Evolutionary conservation across 345 rosid genomes (phyloP), one percentile per base, ranked within the genome.

Genomic region (Eucalyptus marginata): DNA sequence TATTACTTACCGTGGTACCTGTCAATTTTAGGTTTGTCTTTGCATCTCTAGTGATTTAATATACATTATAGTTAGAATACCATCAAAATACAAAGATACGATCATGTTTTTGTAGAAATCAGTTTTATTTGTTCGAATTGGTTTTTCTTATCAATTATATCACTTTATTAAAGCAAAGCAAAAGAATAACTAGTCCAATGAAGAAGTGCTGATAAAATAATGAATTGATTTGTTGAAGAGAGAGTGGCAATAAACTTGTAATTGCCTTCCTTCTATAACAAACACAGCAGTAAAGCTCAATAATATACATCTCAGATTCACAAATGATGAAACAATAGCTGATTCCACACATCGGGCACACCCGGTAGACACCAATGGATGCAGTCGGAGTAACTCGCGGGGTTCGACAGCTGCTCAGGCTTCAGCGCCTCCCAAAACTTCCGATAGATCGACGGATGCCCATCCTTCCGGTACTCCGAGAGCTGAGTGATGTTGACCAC

Each of bases 361-460:
- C 99, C 99, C 11, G 99, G 99, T 76, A 98, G 93, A 93, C 99
- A 97, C 99, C 99, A 96, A 49, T 97, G 99, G 86, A 92, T 96
- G 93, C 99, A 97, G 89, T 97, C 99, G 7, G 99, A 97, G 93
- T 95, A 97, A 76, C 93, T 90, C 2, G 94, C 54, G 4, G 99
- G 99, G 17, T 96, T 95, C 7, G 95, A 89, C 88, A 95, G 89
- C 88, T 95, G 95, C 80, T 93, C 91, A 8, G 96, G 90, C 88
- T 91, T 95, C 83, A 96, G 83, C 51, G 97, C 92, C 94, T 98
- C 99, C 98, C 98, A 97, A 90, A 98, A 97, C 93, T 98, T 98
- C 83, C 99, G 91, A 92, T 98, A 96, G 43, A 98, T 94, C 1
- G 99, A 96, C 8, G 99, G 98, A 91, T 98, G 99, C 7, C 97